Evolutionary conservation across 2,329 filamentous ascomycete species (phyloP).

Genomic region (Gaeumannomyces sp.): DNA sequence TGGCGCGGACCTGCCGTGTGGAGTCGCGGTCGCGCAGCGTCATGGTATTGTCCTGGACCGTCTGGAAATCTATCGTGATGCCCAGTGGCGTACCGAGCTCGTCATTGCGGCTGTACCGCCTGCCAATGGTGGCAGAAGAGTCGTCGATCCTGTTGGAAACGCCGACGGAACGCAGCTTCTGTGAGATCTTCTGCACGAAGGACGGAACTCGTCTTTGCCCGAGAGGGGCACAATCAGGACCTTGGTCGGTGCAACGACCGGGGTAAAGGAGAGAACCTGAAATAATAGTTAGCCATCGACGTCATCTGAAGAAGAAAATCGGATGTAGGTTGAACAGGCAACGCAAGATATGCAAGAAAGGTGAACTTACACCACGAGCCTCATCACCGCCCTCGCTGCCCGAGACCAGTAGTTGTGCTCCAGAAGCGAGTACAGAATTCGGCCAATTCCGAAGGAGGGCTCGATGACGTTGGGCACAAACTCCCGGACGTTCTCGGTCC

Average conservation of each 20-base stretch:
- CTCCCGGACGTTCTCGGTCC: constrained; percentile 77
- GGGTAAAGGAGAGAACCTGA: constrained; percentile 47
- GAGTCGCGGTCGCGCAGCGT: constrained; percentile 88
- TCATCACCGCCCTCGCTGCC: constrained; percentile 65
- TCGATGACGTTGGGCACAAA: constrained; percentile 96
- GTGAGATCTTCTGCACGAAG: constrained; percentile 65
- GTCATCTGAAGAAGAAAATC: background rate
- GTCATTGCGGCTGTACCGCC: constrained; percentile 91
- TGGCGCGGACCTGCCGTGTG: constrained; percentile 82
- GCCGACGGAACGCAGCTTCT: constrained; percentile 67
- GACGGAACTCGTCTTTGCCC: constrained; percentile 71
- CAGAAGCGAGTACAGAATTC: constrained; percentile 86
- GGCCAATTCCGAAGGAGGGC: constrained; percentile 93
- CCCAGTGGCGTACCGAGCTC: constrained; percentile 92
- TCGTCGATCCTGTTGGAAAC: constrained; percentile 85
- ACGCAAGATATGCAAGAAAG: constrained; percentile 9
- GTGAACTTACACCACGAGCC: constrained; percentile 69
- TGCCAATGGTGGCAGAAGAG: constrained; percentile 86
- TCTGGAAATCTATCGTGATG: constrained; percentile 95
- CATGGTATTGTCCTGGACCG: constrained; percentile 76
- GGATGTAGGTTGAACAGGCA: background rate
- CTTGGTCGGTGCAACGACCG: constrained; percentile 83
- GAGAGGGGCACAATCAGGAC: constrained; percentile 88
- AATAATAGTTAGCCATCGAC: constrained; percentile 5
- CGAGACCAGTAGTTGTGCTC: constrained; percentile 96